A percentile compares a stretch with the other conserved stretches of the same genome.
Evolutionary conservation across 2,329 filamentous ascomycete genomes (phyloP).

Genomic region (Arthrobotrys entomopaga): DNA sequence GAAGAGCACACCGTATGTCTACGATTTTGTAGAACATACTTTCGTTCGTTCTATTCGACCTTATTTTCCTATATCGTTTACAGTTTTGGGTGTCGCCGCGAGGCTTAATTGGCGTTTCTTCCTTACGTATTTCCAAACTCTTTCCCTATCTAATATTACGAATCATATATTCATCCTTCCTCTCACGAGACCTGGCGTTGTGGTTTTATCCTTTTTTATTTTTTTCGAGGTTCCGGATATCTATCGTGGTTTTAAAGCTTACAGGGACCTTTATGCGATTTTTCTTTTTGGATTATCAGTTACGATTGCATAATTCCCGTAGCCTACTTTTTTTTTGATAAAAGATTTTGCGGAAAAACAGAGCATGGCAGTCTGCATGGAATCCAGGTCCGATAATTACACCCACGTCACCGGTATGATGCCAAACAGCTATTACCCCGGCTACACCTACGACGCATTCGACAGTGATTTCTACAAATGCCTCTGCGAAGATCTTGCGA

Average conservation of each 20-base stretch:
- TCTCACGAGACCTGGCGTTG: slow-evolving; percentile 6
- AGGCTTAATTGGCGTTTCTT: slow-evolving; percentile 51
- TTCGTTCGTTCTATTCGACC: slow-evolving; percentile 35
- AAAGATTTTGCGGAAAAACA: no score
- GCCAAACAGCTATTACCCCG: slow-evolving; percentile 5
- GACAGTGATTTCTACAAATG: slow-evolving; percentile 55
- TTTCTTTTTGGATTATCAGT: not conserved
- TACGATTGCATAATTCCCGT: not conserved
- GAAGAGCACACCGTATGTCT: slow-evolving; percentile 25
- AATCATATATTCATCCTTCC: slow-evolving; percentile 10
- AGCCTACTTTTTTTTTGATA: no score
- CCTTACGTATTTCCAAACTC: slow-evolving; percentile 12
- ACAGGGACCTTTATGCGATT: not conserved
- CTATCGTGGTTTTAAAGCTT: not conserved
- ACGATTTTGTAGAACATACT: slow-evolving; percentile 33
- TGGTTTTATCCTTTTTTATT: not conserved
- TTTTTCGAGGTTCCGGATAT: slow-evolving; percentile 7
- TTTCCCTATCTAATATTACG: slow-evolving; percentile 14
- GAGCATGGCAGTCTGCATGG: slow-evolving; percentile 49
- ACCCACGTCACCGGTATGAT: slow-evolving; percentile 14
- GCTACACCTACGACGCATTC: slow-evolving; percentile 38
- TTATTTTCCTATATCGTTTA: slow-evolving; percentile 23
- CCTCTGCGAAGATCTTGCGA: slow-evolving; percentile 51
- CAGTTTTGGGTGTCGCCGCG: slow-evolving; percentile 31
- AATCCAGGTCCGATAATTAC: slow-evolving; percentile 22